phyloP scores from a whole-genome alignment of 148 eudicot genomes.

The Rhododendron molle region DNA sequence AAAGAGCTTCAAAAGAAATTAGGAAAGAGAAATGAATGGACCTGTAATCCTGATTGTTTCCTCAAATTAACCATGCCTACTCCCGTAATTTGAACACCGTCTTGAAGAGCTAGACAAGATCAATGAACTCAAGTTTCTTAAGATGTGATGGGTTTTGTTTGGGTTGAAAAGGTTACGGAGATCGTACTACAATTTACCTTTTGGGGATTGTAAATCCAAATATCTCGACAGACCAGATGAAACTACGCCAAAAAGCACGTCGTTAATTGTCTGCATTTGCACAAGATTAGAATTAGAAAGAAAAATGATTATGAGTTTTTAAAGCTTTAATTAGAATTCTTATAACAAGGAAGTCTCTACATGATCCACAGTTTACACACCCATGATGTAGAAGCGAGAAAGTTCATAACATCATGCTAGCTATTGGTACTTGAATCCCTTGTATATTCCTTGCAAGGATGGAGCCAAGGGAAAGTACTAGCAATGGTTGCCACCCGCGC shows the following conservation, averaged over 20 bases:
- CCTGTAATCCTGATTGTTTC: conserved; percentile 57
- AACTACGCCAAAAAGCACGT: conserved; percentile 66
- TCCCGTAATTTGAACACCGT: conserved; percentile 51
- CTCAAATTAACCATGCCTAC: conserved; percentile 67
- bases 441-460: no score
- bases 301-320: no score
- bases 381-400: no score
- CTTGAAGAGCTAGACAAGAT: conserved; percentile 24
- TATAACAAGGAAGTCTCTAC: no score
- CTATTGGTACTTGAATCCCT: no score
- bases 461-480: no score
- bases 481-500: no score
- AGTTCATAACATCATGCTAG: no score
- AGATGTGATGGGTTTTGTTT: not conserved
- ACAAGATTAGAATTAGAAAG: not conserved
- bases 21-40: conserved; percentile 1
- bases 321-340: no score
- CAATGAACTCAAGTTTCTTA: not conserved
- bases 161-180: not conserved
- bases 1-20: not conserved
- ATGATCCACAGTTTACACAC: no score
- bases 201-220: conserved; percentile 37
- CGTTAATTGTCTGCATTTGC: conserved; percentile 65
- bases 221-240: conserved; percentile 63
- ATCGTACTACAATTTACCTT: conserved; percentile 24